Conservation (phyloP, 441 rosid species). For the California macrophylla region DNA sequence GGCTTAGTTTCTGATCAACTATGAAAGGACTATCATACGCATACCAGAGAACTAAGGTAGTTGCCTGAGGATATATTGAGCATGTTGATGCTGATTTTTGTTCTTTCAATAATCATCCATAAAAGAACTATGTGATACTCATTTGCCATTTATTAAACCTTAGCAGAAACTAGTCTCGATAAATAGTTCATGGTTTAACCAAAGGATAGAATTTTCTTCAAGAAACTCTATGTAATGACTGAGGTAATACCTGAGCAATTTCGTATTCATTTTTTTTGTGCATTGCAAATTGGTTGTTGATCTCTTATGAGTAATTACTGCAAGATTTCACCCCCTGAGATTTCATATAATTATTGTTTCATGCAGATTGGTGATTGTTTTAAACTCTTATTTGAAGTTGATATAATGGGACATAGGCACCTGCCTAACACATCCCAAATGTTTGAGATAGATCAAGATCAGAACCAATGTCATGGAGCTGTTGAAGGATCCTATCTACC, state of each 20-base stretch:
- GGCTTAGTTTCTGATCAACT: not conserved
- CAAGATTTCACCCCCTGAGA: not conserved
- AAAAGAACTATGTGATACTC: not conserved
- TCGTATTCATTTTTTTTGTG: not conserved
- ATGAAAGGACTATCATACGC: not conserved
- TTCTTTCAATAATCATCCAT: not conserved
- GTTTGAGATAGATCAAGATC: constrained; percentile 18
- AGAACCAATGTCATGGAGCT: constrained; percentile 12
- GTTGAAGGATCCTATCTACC: constrained; percentile 15
- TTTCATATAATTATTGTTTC: not conserved
- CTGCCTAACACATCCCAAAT: constrained; percentile 15
- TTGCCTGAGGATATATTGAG: not conserved
- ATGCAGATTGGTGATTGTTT: constrained; percentile 18
- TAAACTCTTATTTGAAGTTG: not conserved
- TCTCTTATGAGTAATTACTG: not conserved
- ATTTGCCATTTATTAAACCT: not conserved
- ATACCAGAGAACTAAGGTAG: not conserved
- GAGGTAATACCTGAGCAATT: not conserved
- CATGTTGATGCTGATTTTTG: not conserved
- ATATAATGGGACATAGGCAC: constrained; percentile 12
- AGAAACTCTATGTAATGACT: not conserved
- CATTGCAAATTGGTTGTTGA: not conserved
- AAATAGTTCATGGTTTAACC: not conserved
- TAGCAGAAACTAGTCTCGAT: not conserved
- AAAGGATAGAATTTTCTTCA: not conserved